Base-by-base conservation (phyloP, 169 alveolate genomes). In the Plasmodium gallinaceum region DNA sequence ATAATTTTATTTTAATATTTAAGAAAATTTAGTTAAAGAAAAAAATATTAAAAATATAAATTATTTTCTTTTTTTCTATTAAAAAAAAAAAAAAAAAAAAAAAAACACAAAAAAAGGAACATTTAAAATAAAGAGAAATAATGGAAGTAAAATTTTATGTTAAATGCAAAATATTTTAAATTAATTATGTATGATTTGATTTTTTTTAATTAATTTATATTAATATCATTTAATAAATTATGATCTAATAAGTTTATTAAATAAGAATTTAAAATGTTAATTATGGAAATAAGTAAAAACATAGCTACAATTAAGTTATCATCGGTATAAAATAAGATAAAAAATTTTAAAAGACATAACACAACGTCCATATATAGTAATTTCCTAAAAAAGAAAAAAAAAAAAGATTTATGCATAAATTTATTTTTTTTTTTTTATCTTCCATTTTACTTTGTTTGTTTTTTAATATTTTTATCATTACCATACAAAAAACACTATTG, bases 301-400 rank as follows among this genome's bases (percentile, higher is more conserved):
- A 83, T 20, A 0, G 7, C 22, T 42, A 66, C 57, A 5, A 39
- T 45, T 20, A 83, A 37, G 8, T 20, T 24, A 46, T 83, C 73
- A 45, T 46, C 37, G 0, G 85, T 68, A 62, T 83, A 83, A 68
- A 83, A 83, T 7, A 68, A 51, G 26, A 66, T 39, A 48, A 68
- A 83, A 39, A 83, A 4, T 83, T 83, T 83, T 26, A 83, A 51
- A 6, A 83, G 74, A 20, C 64, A 83, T 20, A 83, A 52, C 14
- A 83, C 83, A 48, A 83, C 46, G 83, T 83, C 91, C 85, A 69
- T 68, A 61, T 66, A 83, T 6, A 83, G 91, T 14, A 83, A 37
- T 39, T 68, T 83, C 91, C 91, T 83, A 73, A 0, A 62, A n/a
- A 70, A 71, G 26, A 14, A 68, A 24, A 10, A 60, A 24, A 12